Percentiles rank a stretch among this genome's conserved stretches.
phyloP scores from a whole-genome alignment of 129 eudicot genomes.

The Centella asiatica region DNA sequence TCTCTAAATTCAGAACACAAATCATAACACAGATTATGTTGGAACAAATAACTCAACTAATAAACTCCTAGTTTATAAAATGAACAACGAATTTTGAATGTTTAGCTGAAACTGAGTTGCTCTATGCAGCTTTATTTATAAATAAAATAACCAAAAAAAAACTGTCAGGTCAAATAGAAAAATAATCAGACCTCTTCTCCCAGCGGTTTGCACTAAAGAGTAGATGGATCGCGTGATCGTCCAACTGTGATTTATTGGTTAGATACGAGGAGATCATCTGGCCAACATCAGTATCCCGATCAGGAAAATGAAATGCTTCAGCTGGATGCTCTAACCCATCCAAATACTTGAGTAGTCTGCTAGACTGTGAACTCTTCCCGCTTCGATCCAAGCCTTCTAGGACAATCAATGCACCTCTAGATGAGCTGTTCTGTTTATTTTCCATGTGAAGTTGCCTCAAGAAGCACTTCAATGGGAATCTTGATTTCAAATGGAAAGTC shows the following conservation, averaged over 20 bases:
- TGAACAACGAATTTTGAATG: too few relatives aligned
- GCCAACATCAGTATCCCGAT: slow-evolving; percentile 49
- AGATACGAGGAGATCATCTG: slow-evolving; percentile 59
- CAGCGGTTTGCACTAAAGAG: slow-evolving; percentile 68
- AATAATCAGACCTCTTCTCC: slow-evolving; percentile 50
- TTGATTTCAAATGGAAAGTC: background rate
- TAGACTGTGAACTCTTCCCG: slow-evolving; percentile 54
- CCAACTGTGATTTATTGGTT: slow-evolving; percentile 40
- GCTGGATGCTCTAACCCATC: slow-evolving; percentile 32
- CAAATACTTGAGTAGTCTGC: slow-evolving; percentile 27
- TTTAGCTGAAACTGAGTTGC: too few relatives aligned
- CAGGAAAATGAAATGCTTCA: slow-evolving; percentile 56
- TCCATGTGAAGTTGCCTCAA: slow-evolving; percentile 31
- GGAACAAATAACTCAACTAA: too few relatives aligned
- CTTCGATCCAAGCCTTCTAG: slow-evolving; percentile 61
- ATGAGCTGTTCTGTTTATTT: slow-evolving; percentile 3
- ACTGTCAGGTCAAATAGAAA: too few relatives aligned
- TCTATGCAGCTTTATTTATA: too few relatives aligned
- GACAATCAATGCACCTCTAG: slow-evolving; percentile 58
- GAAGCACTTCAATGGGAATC: background rate
- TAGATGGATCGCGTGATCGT: slow-evolving; percentile 51
- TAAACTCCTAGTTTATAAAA: too few relatives aligned
- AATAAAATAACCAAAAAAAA: too few relatives aligned
- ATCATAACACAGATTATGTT: too few relatives aligned
- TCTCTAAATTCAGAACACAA: too few relatives aligned